Base-by-base conservation (phyloP, 768 basidiomycete species). In the Pholiota microspora region DNA sequence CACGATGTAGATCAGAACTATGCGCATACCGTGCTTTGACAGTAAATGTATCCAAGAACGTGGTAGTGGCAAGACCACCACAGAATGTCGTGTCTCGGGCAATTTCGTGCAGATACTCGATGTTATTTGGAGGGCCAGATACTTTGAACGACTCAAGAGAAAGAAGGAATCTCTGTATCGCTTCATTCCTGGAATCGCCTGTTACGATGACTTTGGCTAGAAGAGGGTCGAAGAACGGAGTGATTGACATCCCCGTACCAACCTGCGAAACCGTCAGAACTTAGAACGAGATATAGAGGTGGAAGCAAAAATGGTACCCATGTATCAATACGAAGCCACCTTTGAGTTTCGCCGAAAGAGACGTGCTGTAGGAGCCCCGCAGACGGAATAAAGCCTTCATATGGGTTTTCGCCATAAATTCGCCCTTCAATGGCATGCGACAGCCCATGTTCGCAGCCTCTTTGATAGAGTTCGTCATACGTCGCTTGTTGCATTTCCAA, bases 361-460 rank as follows among this genome's bases (percentile, higher is more conserved):
- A 88, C 85, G 32, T 72, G 53, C 55, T 87, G 85, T n/a, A 88
- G 71, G 0, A 86, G 66, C 0, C 86, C 86, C 13, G 86, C 79
- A 34, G 77, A 76, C 5, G 86, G 86, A 45, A 70, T 67, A 64
- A 86, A 88, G 24, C 72, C 69, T 13, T 77, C 75, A 0, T 76
- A 73, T 0, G 86, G 83, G 54, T 85, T 82, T 65, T 88, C 86
- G 29, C 83, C 77, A 58, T 86, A 86, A 2, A 85, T 65, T 4
- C 85, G 77, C 2, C 72, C 79, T 62, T 86, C 84, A 45, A 86
- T 78, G 1, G 80, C 79, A 58, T 79, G 66, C 0, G 59, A 51
- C 2, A 44, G 40, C 4, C 69, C 71, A 28, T 48, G 27, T 2
- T 9, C 23, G 31, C 15, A 45, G 4, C 59, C 58, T 4, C 3